Percentiles rank a stretch among this genome's conserved stretches.
These are phyloP conservation scores for Pseudonitzschia delicatissima DNA, from an alignment of 108 stramenopile genomes.

Conservation along the genomic window DNA sequence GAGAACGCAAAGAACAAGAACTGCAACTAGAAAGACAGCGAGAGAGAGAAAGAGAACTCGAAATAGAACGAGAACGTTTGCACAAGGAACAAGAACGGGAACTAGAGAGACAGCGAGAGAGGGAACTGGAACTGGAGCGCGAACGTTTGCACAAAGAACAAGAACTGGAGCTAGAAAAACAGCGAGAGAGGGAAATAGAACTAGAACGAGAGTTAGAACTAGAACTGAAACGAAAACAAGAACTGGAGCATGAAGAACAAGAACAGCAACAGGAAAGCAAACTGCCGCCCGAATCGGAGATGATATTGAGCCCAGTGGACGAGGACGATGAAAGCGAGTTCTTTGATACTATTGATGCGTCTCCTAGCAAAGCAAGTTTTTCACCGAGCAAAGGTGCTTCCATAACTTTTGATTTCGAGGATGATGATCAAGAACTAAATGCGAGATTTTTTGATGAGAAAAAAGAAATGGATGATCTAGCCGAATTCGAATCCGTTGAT, in stretches of 20 bases:
- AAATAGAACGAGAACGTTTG: not conserved
- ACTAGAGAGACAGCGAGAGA: too few relatives aligned
- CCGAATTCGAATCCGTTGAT: not conserved
- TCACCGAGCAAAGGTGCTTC: too few relatives aligned
- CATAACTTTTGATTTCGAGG: too few relatives aligned
- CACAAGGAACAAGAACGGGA: not conserved
- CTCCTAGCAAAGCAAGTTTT: too few relatives aligned
- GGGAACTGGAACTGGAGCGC: too few relatives aligned
- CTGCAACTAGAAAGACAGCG: slow-evolving; percentile 24
- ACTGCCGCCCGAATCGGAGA: too few relatives aligned
- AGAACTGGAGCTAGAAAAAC: slow-evolving; percentile 23
- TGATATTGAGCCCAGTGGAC: too few relatives aligned
- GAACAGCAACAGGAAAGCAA: too few relatives aligned
- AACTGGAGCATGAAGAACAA: not conserved
- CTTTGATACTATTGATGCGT: too few relatives aligned
- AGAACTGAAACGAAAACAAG: not conserved
- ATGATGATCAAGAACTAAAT: too few relatives aligned
- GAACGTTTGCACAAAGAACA: slow-evolving; percentile 1
- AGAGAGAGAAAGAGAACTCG: not conserved
- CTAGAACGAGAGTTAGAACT: not conserved
- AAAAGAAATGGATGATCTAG: not conserved
- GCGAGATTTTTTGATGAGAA: slow-evolving; percentile 9
- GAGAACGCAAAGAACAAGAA: not conserved
- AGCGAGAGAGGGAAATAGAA: slow-evolving; percentile 2
- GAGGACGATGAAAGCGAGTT: not conserved